Base-by-base conservation (phyloP, 1,139 yeast species). In the Hansenula sp. region DNA sequence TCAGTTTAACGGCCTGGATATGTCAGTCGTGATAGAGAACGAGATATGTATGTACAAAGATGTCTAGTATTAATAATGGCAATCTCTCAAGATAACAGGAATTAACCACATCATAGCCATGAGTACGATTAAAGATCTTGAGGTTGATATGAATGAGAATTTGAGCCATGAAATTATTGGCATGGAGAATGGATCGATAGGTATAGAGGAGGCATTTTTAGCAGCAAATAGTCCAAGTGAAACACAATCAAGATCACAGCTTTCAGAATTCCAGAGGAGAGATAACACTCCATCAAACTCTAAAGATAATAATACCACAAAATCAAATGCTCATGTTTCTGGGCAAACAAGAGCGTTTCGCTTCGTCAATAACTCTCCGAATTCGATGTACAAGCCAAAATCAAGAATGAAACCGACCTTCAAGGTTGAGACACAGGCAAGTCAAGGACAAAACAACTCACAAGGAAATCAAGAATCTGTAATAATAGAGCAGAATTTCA, bases 401-500 rank as follows among this genome's bases (percentile, higher is more conserved):
- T n/a, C 34, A 8, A 42, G 50, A 24, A 46, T 52, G 55, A 54
- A 52, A 29, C 55, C 58, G 7, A 35, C 52, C 2, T 52, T 54
- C 41, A 52, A 37, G 36, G 50, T 53, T 6, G 44, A 32, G 11
- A 41, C 36, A 12, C 48, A 43, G 20, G 12, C 13, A 30, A 2
- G 7, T 34, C 3, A 24, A 42, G 9, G 37, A n/a, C 25, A 18
- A 17, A 25, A 9, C 40, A 30, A n/a, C 17, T 34, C 4, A 40
- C 9, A 37, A 12, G 16, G 28, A 17, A 52, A 42, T 39, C 33
- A 39, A 18, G 42, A 49, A 10, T 44, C 55, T 2, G 29, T 49
- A 10, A 39, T 50, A 22, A 48, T 52, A 12, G 56, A 53, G 21
- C 56, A 53, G 28, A 41, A 45, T 4, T 44, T 50, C 25, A 44